Evolutionary conservation across 441 rosid species (phyloP).

Genomic region (Capsella rubella): DNA sequence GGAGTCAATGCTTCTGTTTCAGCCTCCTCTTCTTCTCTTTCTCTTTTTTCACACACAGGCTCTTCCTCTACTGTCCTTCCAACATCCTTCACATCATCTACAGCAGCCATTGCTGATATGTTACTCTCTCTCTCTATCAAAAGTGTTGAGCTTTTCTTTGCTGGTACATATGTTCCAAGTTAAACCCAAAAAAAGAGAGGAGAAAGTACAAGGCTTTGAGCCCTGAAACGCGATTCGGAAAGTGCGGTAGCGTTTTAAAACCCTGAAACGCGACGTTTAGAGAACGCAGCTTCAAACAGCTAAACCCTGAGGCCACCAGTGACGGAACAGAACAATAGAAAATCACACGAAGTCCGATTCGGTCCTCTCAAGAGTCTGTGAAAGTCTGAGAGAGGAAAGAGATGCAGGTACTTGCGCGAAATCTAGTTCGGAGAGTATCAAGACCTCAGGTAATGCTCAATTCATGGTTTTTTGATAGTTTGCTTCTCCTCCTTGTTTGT

Average conservation of each 20-base stretch:
- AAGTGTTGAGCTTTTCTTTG: slow-evolving; percentile 21
- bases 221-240: slow-evolving; percentile 24
- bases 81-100: slow-evolving; percentile 13
- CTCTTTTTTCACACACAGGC: slow-evolving; percentile 26
- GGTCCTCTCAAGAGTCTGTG: slow-evolving; percentile 12
- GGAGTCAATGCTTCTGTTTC: slow-evolving; percentile 53
- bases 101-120: slow-evolving; percentile 31
- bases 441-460: slow-evolving; percentile 49
- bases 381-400: slow-evolving; percentile 1
- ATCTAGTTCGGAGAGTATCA: slow-evolving; percentile 50
- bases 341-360: slow-evolving; percentile 30
- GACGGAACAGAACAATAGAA: background rate
- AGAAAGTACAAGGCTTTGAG: background rate
- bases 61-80: slow-evolving; percentile 34
- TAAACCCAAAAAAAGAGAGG: too few relatives aligned
- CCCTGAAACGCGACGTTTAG: slow-evolving; percentile 34
- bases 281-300: slow-evolving; percentile 30
- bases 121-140: slow-evolving; percentile 16
- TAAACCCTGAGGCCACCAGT: slow-evolving; percentile 32
- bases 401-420: slow-evolving; percentile 59
- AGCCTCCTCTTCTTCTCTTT: slow-evolving; percentile 32
- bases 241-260: slow-evolving; percentile 42
- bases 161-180: background rate
- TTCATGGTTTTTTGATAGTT: slow-evolving; percentile 4
- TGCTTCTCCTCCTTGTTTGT: background rate